These are phyloP conservation scores for Cyclanthera cordifolia DNA, from an alignment of 306 rosid species.

Conservation along the genomic window DNA sequence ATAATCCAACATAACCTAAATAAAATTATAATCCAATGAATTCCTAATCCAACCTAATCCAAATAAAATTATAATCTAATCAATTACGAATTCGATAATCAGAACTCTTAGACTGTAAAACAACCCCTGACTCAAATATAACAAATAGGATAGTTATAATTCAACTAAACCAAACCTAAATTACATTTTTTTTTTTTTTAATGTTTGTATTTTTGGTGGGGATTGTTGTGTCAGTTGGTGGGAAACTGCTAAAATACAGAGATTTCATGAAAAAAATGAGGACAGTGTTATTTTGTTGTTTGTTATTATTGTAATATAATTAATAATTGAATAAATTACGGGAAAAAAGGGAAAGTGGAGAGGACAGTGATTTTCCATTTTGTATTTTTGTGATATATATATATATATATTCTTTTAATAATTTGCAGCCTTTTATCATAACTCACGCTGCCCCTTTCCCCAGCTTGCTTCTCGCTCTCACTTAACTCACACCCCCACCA, in stretches of 20 bases:
- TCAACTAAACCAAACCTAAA: conserved; percentile 16
- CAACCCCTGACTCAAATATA: no score
- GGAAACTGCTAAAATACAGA: conserved; percentile 37
- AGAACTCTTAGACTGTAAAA: no score
- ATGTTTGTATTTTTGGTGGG: no score
- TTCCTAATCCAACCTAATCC: no score
- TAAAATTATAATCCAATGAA: no score
- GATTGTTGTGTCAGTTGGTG: conserved; percentile 20
- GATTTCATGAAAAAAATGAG: conserved; percentile 23
- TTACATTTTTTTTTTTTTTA: conserved; percentile 9
- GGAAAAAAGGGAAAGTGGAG: conserved; percentile 62
- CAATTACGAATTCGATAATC: no score
- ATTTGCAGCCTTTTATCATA: conserved; percentile 57
- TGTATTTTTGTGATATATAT: conserved; percentile 2
- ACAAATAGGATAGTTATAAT: no score
- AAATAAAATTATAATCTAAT: no score
- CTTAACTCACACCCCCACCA: conserved; percentile 14
- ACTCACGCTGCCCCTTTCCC: conserved; percentile 22
- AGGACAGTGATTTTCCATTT: conserved; percentile 72
- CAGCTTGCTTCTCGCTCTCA: conserved; percentile 33
- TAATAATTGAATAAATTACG: no score
- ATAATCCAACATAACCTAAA: no score
- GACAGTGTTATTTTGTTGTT: not conserved
- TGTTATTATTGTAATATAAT: no score
- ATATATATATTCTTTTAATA: conserved; percentile 52